Conservation (phyloP, 164 flowering plant genomes). For the Aristolochia fimbriata region DNA sequence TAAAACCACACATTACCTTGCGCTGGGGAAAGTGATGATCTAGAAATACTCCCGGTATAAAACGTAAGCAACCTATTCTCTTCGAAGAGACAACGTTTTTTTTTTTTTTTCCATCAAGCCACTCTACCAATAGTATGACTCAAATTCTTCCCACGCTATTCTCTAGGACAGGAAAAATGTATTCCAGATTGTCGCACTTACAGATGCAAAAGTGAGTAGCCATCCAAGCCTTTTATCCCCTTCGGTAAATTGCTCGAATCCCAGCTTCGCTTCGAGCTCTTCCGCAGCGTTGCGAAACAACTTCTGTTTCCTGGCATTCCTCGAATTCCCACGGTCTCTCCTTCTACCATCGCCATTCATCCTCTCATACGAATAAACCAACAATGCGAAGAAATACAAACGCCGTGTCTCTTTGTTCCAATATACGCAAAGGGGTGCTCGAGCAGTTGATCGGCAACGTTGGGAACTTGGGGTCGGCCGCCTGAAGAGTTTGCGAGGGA, state of each 20-base stretch:
- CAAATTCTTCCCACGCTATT: not conserved
- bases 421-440: no score
- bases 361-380: no score
- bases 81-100: no score
- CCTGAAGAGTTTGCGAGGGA: no score
- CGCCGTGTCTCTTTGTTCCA: no score
- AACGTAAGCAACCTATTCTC: not conserved
- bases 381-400: no score
- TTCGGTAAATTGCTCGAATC: slow-evolving; percentile 77
- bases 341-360: slow-evolving; percentile 28
- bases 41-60: not conserved
- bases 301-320: slow-evolving; percentile 46
- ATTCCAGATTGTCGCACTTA: slow-evolving; percentile 19
- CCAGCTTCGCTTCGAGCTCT: slow-evolving; percentile 74
- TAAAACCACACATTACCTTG: no score
- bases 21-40: no score
- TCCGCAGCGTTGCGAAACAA: slow-evolving; percentile 61
- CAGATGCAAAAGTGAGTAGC: slow-evolving; percentile 82
- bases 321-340: slow-evolving; percentile 29
- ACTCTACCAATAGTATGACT: not conserved
- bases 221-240: slow-evolving; percentile 93
- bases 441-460: no score
- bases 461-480: no score
- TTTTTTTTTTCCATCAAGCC: no score
- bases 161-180: not conserved